These are phyloP conservation scores for Geopyxis carbonaria DNA, from an alignment of 495 filamentous ascomycete species.

Conservation along the genomic window DNA sequence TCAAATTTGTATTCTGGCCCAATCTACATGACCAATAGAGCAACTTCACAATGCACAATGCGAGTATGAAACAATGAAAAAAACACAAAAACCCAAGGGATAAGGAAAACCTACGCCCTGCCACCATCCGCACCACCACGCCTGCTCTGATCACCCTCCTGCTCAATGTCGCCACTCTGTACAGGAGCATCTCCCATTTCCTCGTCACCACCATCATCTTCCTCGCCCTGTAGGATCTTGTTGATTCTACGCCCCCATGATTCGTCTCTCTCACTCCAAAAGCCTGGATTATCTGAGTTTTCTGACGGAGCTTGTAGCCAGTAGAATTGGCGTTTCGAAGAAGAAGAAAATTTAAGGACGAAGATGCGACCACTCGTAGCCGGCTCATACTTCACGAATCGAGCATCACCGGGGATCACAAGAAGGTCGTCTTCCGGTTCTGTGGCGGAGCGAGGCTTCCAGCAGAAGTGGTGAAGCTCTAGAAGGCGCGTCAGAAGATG, in stretches of 20 bases:
- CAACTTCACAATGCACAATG: slow-evolving; percentile 20
- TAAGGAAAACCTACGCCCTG: slow-evolving; percentile 71
- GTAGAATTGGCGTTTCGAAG: slow-evolving; percentile 78
- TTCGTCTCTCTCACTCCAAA: slow-evolving; percentile 35
- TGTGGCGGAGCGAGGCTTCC: slow-evolving; percentile 42
- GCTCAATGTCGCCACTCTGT: slow-evolving; percentile 73
- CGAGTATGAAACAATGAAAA: slow-evolving; percentile 14
- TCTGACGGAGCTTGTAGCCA: slow-evolving; percentile 87
- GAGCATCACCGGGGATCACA: slow-evolving; percentile 78
- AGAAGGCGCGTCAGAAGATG: slow-evolving; percentile 7
- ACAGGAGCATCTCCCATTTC: slow-evolving; percentile 75
- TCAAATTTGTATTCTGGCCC: slow-evolving; percentile 20
- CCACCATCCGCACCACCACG: slow-evolving; percentile 91
- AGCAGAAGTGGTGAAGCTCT: slow-evolving; percentile 93
- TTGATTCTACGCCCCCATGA: slow-evolving; percentile 59
- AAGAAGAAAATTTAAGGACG: slow-evolving; percentile 86
- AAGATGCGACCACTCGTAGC: slow-evolving; percentile 81
- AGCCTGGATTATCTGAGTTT: slow-evolving; percentile 49
- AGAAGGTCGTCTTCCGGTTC: slow-evolving; percentile 66
- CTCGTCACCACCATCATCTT: slow-evolving; percentile 63
- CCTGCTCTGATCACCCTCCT: slow-evolving; percentile 72
- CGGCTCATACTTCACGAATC: slow-evolving; percentile 61
- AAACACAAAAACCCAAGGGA: slow-evolving; percentile 22
- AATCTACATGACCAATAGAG: slow-evolving; percentile 23
- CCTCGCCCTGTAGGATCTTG: slow-evolving; percentile 65